Evolutionary conservation across 768 basidiomycete genomes (phyloP).

Genomic region (Hericium rajendrae): DNA sequence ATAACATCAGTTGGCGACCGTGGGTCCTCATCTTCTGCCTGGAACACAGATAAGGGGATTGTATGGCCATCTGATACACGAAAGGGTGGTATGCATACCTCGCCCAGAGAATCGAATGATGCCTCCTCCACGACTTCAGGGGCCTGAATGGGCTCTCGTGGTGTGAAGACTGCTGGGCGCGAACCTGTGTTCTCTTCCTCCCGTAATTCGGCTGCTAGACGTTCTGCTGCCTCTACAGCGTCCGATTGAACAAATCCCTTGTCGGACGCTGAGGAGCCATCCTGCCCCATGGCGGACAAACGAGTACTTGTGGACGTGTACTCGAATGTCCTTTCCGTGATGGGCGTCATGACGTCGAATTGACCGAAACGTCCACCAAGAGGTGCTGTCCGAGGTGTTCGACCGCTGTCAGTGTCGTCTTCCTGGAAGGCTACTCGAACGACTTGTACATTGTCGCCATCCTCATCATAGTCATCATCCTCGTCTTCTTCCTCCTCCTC

Average conservation of each 20-base stretch:
- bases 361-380: slow-evolving; percentile 69
- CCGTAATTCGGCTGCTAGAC: slow-evolving; percentile 36
- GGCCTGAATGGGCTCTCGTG: not conserved
- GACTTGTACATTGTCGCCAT: slow-evolving; percentile 1
- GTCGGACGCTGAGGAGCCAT: slow-evolving; percentile 15
- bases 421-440: slow-evolving; percentile 7
- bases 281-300: slow-evolving; percentile 21
- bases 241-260: slow-evolving; percentile 21
- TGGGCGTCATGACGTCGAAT: slow-evolving; percentile 95
- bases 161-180: not conserved
- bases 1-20: slow-evolving; percentile 17
- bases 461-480: slow-evolving; percentile 15
- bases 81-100: slow-evolving; percentile 4
- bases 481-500: slow-evolving; percentile 25
- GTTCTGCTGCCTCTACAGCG: slow-evolving; percentile 44
- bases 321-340: slow-evolving; percentile 90
- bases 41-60: slow-evolving; percentile 10
- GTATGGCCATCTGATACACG: slow-evolving; percentile 7
- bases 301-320: slow-evolving; percentile 55
- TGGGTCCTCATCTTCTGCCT: slow-evolving; percentile 1
- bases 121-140: slow-evolving; percentile 14
- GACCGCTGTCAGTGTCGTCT: slow-evolving; percentile 16
- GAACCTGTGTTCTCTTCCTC: slow-evolving; percentile 17
- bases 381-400: slow-evolving; percentile 29
- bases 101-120: slow-evolving; percentile 1